phyloP scores from a whole-genome alignment of 345 rosid species.

The Gossypium mustelinum region DNA sequence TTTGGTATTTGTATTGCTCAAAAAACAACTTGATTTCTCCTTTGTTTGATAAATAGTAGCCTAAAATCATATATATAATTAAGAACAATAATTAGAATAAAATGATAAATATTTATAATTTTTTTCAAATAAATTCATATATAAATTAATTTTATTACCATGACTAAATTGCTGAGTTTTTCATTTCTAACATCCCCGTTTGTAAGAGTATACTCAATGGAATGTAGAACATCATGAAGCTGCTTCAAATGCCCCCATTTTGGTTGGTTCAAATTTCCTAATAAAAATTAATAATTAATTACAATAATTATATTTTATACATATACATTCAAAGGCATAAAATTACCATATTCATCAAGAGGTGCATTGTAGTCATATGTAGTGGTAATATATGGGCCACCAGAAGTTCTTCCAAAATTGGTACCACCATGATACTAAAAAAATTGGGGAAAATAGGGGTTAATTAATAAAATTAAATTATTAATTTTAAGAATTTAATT shows the following conservation, averaged over 20 bases:
- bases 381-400: too few species aligned
- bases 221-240: constrained; percentile 49
- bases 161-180: constrained; percentile 36
- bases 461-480: neutral
- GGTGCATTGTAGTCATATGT: too few species aligned
- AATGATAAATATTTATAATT: neutral
- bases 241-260: constrained; percentile 70
- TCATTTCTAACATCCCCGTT: constrained; percentile 36
- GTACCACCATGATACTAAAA: constrained; percentile 69
- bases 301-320: neutral
- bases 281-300: neutral
- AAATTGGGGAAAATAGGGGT: neutral
- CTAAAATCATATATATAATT: constrained; percentile 19
- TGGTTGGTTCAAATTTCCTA: constrained; percentile 71
- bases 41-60: constrained; percentile 42
- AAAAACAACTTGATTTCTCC: constrained; percentile 43
- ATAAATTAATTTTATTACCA: constrained; percentile 23
- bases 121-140: neutral
- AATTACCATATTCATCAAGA: neutral
- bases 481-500: too few species aligned
- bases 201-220: constrained; percentile 52
- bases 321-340: too few species aligned
- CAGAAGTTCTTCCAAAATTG: constrained; percentile 35
- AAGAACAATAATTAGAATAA: neutral
- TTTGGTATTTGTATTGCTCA: constrained; percentile 38